Percentiles rank a stretch among this genome's conserved stretches.
These are phyloP conservation scores for Trametopsis cervina DNA, from an alignment of 768 basidiomycete species.

Conservation along the genomic window DNA sequence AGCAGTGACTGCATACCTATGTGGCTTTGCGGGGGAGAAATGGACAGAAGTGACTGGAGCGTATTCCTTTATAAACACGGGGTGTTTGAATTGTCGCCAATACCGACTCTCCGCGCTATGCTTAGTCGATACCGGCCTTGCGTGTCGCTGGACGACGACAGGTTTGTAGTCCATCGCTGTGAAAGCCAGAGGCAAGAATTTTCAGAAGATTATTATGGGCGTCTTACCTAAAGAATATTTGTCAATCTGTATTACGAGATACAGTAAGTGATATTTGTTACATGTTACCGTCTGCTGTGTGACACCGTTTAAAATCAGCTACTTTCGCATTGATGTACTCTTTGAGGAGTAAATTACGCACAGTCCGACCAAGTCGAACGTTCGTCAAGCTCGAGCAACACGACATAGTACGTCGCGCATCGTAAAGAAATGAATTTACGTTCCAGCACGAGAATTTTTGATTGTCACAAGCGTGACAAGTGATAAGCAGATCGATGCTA, in stretches of 20 bases:
- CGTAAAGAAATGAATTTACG: too few relatives aligned
- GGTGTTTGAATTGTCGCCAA: slow-evolving; percentile 84
- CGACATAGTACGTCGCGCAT: too few relatives aligned
- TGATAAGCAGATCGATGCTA: slow-evolving; percentile 25
- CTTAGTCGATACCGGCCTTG: slow-evolving; percentile 49
- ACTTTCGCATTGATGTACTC: too few relatives aligned
- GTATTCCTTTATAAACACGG: slow-evolving; percentile 96
- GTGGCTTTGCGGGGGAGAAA: slow-evolving; percentile 82
- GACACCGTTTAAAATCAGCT: too few relatives aligned
- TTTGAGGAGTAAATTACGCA: too few relatives aligned
- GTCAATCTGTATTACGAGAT: too few relatives aligned
- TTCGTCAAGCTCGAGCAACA: too few relatives aligned
- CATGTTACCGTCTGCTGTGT: too few relatives aligned
- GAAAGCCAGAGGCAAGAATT: slow-evolving; percentile 18
- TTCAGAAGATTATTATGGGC: too few relatives aligned
- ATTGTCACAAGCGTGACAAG: slow-evolving; percentile 19
- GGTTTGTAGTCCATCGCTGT: slow-evolving; percentile 79
- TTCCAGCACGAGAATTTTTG: slow-evolving; percentile 11
- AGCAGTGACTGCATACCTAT: slow-evolving; percentile 93
- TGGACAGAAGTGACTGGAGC: slow-evolving; percentile 93
- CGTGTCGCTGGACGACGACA: slow-evolving; percentile 52
- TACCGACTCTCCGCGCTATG: slow-evolving; percentile 72
- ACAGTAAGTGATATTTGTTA: too few relatives aligned
- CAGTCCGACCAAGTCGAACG: too few relatives aligned
- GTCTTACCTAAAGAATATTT: too few relatives aligned